These are phyloP conservation scores for Xylariales sp. DNA, from an alignment of 2,329 filamentous ascomycete genomes.

Conservation along the genomic window DNA sequence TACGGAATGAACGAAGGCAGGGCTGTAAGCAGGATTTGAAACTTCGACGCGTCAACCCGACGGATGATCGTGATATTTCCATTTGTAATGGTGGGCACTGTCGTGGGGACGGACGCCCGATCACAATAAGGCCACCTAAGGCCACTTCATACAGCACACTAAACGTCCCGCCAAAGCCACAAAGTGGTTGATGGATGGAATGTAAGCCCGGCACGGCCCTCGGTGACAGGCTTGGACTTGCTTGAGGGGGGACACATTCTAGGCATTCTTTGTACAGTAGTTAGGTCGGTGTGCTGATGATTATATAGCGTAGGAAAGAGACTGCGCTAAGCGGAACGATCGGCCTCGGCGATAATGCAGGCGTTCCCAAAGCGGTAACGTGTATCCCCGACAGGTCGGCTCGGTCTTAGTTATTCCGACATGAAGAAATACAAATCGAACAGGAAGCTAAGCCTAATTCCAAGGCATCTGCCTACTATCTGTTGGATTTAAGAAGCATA, in stretches of 20 bases:
- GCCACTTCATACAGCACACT: background rate
- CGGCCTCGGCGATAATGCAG: slow-evolving; percentile 4
- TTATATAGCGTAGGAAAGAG: background rate
- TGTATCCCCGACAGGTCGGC: slow-evolving; percentile 25
- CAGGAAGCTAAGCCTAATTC: too few relatives aligned
- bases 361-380: slow-evolving; percentile 31
- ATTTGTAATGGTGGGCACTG: slow-evolving; percentile 2
- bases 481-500: too few relatives aligned
- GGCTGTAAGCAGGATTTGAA: background rate
- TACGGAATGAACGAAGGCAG: background rate
- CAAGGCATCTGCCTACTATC: too few relatives aligned
- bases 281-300: background rate
- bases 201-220: slow-evolving; percentile 2
- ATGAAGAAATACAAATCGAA: too few relatives aligned
- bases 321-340: slow-evolving; percentile 9
- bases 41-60: slow-evolving; percentile 3
- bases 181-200: background rate
- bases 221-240: background rate
- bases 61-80: background rate
- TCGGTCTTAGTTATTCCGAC: too few relatives aligned
- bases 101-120: background rate
- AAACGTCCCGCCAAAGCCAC: background rate
- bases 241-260: background rate
- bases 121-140: background rate
- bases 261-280: background rate